Conservation (phyloP, 495 filamentous ascomycete species). For the Venustampulla echinocandica region DNA sequence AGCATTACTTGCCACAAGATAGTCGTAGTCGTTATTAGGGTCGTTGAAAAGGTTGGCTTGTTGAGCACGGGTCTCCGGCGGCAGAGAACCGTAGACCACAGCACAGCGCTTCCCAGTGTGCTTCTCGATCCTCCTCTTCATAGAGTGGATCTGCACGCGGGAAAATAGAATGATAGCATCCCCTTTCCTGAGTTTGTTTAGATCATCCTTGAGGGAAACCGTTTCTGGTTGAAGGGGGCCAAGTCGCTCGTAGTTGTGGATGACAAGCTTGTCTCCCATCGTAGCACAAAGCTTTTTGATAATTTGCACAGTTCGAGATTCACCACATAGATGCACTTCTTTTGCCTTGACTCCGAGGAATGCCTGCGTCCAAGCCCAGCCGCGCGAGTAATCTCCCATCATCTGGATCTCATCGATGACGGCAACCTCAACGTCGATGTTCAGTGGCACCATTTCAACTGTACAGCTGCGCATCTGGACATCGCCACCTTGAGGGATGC, state of each 20-base stretch:
- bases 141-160: slow-evolving; percentile 66
- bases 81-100: slow-evolving; percentile 85
- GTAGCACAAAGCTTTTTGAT: slow-evolving; percentile 70
- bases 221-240: slow-evolving; percentile 62
- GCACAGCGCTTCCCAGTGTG: slow-evolving; percentile 70
- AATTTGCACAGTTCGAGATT: slow-evolving; percentile 70
- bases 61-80: slow-evolving; percentile 83
- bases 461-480: slow-evolving; percentile 70
- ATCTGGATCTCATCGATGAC: slow-evolving; percentile 99
- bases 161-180: slow-evolving; percentile 88
- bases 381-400: slow-evolving; percentile 71
- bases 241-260: slow-evolving; percentile 75
- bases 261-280: slow-evolving; percentile 72
- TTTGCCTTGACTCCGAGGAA: slow-evolving; percentile 75
- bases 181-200: slow-evolving; percentile 67
- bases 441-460: slow-evolving; percentile 88
- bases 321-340: slow-evolving; percentile 92
- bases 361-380: slow-evolving; percentile 96
- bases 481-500: slow-evolving; percentile 41
- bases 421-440: slow-evolving; percentile 66
- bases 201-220: slow-evolving; percentile 49
- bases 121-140: slow-evolving; percentile 71
- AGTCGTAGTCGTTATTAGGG: slow-evolving; percentile 88
- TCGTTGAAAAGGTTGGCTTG: slow-evolving; percentile 93
- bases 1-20: slow-evolving; percentile 87